phyloP scores from a whole-genome alignment of 1,284 basidiomycete genomes.

The Ceraceosorus guamensis region DNA sequence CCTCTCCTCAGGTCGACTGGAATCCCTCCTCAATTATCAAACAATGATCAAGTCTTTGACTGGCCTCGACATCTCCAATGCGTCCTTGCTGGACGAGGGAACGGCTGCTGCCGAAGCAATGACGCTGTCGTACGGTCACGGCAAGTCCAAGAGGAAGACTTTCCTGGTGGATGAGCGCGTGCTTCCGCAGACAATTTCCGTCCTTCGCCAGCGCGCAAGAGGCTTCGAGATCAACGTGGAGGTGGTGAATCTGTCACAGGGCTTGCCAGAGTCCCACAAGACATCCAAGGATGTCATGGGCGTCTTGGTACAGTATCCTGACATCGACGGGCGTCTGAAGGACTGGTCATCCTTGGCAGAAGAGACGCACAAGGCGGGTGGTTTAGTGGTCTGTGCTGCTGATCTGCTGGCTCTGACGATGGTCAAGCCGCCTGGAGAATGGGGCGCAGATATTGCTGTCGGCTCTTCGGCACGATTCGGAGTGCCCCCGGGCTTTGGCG shows the following conservation, averaged over 20 bases:
- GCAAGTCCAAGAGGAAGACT: conserved; percentile 36
- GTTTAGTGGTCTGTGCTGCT: conserved; percentile 75
- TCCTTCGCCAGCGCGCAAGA: conserved; percentile 42
- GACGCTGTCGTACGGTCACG: conserved; percentile 38
- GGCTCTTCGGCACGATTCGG: conserved; percentile 95
- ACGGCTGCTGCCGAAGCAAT: conserved; percentile 48
- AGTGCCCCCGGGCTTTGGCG: conserved; percentile 51
- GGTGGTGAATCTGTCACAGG: conserved; percentile 27
- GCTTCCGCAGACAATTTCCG: conserved; percentile 44
- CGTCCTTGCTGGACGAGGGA: conserved; percentile 44
- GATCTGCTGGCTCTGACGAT: conserved; percentile 87
- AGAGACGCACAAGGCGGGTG: conserved; percentile 67
- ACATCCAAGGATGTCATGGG: conserved; percentile 66
- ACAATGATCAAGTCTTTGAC: conserved; percentile 93
- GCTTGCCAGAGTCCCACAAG: conserved; percentile 12
- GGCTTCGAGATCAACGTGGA: conserved; percentile 46
- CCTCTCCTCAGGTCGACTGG: conserved; percentile 71
- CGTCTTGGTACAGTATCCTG: conserved; percentile 68
- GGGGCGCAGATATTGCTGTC: conserved; percentile 92
- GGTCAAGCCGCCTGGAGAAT: conserved; percentile 93
- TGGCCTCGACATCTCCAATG: conserved; percentile 68
- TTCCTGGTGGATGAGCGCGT: conserved; percentile 45
- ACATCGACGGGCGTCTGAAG: conserved; percentile 75
- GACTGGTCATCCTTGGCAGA: conserved; percentile 67
- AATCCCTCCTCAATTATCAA: conserved; percentile 94